Evolutionary conservation across 768 basidiomycete genomes (phyloP).

Genomic region (Podaxis carcinomalis): DNA sequence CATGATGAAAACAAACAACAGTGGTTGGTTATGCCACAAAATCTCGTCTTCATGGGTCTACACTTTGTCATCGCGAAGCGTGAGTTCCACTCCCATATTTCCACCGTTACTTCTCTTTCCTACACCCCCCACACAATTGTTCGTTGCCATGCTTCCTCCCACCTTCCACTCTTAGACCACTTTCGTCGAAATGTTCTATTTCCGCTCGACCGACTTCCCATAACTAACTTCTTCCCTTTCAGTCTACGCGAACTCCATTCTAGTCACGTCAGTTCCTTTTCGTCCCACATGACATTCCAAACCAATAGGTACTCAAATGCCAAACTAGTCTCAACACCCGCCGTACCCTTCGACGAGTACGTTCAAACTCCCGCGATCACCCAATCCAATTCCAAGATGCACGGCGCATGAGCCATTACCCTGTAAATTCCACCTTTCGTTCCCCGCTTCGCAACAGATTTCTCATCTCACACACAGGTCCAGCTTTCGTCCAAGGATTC

Average conservation of each 20-base stretch:
- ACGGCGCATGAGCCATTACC: constrained; percentile 8
- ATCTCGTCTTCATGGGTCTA: constrained; percentile 43
- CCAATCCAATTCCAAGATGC: constrained; percentile 13
- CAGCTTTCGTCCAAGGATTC: neutral
- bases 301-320: neutral
- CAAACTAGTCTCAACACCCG: constrained; percentile 16
- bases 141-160: neutral
- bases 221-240: neutral
- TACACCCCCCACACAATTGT: neutral
- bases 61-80: constrained; percentile 47
- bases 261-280: constrained; percentile 26
- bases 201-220: neutral
- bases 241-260: constrained; percentile 46
- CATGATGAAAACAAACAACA: constrained; percentile 13
- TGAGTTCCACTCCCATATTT: constrained; percentile 16
- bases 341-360: constrained; percentile 15
- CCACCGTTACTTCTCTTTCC: neutral
- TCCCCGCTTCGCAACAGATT: neutral
- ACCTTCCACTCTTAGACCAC: neutral
- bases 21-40: constrained; percentile 43
- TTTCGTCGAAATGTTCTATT: neutral
- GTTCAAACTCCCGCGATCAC: constrained; percentile 12
- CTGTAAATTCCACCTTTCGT: neutral
- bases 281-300: neutral
- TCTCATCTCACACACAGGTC: neutral